These are phyloP conservation scores for Leccinum insigne DNA, from an alignment of 1,284 basidiomycete genomes.

Conservation along the genomic window DNA sequence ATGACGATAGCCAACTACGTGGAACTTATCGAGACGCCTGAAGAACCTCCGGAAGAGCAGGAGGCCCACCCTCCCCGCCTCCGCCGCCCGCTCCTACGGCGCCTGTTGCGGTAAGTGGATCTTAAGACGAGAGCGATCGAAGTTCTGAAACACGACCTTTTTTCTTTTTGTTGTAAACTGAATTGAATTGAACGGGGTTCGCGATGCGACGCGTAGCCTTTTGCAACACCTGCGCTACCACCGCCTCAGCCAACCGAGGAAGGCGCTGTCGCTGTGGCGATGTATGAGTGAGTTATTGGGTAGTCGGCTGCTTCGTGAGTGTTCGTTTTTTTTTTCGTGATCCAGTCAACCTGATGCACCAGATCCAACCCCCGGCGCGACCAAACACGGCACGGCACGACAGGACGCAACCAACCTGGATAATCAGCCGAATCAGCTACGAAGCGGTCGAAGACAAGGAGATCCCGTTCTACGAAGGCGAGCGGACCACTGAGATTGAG, in stretches of 20 bases:
- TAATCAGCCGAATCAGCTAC: conserved; percentile 50
- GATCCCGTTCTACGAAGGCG: conserved; percentile 81
- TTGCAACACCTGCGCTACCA: conserved; percentile 37
- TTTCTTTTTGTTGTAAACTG: not conserved
- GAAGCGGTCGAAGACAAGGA: conserved; percentile 91
- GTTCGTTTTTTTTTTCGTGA: not conserved
- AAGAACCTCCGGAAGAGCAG: conserved; percentile 35
- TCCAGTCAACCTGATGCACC: not conserved
- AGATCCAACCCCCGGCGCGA: not conserved
- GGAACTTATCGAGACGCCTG: conserved; percentile 59
- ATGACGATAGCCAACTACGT: conserved; percentile 73
- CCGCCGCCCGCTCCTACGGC: conserved; percentile 48
- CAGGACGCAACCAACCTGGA: no score
- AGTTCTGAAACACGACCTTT: no score
- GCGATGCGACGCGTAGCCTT: conserved; percentile 34
- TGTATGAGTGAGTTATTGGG: conserved; percentile 66
- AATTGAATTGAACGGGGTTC: conserved; percentile 20
- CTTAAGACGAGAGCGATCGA: no score
- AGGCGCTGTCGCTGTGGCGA: conserved; percentile 65
- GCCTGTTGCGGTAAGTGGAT: conserved; percentile 37
- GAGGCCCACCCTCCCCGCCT: conserved; percentile 39
- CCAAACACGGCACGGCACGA: no score
- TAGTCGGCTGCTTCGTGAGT: not conserved
- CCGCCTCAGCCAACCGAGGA: conserved; percentile 48
- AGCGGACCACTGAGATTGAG: conserved; percentile 72